These are phyloP conservation scores for Ceratobasidium theobromae DNA, from an alignment of 1,284 basidiomycete genomes.

Conservation along the genomic window DNA sequence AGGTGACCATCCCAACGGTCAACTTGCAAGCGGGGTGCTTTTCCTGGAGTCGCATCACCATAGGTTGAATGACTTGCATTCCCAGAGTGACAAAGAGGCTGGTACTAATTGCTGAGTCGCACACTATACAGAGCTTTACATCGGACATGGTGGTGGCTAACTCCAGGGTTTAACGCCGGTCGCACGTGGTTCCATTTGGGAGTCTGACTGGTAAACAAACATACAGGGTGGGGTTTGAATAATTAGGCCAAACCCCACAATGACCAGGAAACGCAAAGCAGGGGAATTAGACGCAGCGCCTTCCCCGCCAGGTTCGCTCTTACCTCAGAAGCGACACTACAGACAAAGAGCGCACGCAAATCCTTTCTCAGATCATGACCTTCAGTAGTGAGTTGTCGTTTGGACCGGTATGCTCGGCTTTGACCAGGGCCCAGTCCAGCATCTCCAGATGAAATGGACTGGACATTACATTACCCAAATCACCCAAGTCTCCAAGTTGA, in stretches of 20 bases:
- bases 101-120: slow-evolving; percentile 19
- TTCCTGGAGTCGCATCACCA: slow-evolving; percentile 9
- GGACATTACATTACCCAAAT: slow-evolving; percentile 82
- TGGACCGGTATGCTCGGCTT: neutral
- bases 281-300: neutral
- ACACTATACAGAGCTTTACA: slow-evolving; percentile 22
- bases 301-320: neutral
- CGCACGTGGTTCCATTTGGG: no score
- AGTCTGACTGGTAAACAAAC: no score
- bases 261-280: slow-evolving; percentile 21
- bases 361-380: slow-evolving; percentile 93
- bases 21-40: slow-evolving; percentile 15
- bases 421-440: slow-evolving; percentile 54
- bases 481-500: slow-evolving; percentile 65
- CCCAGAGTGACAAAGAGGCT: neutral
- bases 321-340: slow-evolving; percentile 86
- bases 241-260: no score
- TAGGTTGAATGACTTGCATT: slow-evolving; percentile 26
- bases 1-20: slow-evolving; percentile 14
- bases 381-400: slow-evolving; percentile 64
- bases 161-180: neutral
- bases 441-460: slow-evolving; percentile 80
- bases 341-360: slow-evolving; percentile 97
- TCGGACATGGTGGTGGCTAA: slow-evolving; percentile 8
- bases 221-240: no score